Base-by-base conservation (phyloP, 495 filamentous ascomycete species). In the Wilcoxina mikolae region DNA sequence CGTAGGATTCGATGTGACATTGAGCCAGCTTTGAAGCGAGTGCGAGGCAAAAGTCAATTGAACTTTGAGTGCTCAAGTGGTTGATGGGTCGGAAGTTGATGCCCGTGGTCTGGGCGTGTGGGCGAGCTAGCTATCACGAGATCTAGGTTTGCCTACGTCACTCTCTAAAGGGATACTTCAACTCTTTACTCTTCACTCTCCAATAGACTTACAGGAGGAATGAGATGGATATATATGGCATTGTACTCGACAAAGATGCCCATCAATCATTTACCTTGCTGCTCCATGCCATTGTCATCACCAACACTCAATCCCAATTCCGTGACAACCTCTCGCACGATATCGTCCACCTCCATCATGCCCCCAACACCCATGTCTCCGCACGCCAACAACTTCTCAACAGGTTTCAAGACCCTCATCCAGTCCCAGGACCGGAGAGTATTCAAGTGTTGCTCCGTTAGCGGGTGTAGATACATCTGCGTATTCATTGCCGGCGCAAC, bases 401-500 rank as follows among this genome's bases (percentile, higher is more conserved):
- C 71, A 2, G 85, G 83, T 27, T 65, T 60, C 55, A 94, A 67
- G 23, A 94, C 76, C 56, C 83, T 75, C 49, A 94, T 75, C 89
- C 87, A 95, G 2, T 80, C 82, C 28, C 72, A 67, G 10, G 50
- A 48, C 2, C 68, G 67, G 31, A 94, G 68, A 0, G 83, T 68
- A n/a, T 65, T 60, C 9, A 94, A 65, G 51, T 93, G 84, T 57
- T 78, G 76, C 44, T 64, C 70, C 0, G 87, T 94, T 35, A 94
- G 68, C 17, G 88, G 88, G 68, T 95, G 84, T 49, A 72, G 71
- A 82, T 82, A 94, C 90, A 94, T 94, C 2, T 79, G 80, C n/a
- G 80, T 85, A 70, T 93, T 90, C 85, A 93, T 88, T 12, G 81
- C 78, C 39, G 79, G 83, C n/a, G 75, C 83, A 0, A 84, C 81